A percentile compares a stretch with the other conserved stretches of the same genome.
phyloP scores from a whole-genome alignment of 1,284 basidiomycete species.

The Blastosporella zonata region DNA sequence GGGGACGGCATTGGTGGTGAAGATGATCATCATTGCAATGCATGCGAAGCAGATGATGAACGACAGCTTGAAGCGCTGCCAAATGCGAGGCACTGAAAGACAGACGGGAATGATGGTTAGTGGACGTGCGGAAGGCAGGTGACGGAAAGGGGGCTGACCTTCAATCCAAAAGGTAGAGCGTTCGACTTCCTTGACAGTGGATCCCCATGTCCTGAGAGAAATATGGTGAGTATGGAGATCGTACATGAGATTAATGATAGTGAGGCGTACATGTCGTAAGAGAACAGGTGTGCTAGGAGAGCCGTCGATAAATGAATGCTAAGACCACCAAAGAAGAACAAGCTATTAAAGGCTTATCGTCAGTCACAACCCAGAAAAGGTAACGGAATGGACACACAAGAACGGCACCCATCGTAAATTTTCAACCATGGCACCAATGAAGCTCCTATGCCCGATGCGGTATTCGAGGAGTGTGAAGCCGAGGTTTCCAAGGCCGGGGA shows the following conservation, averaged over 20 bases:
- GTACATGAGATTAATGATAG: neutral
- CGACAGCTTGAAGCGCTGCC: slow-evolving; percentile 69
- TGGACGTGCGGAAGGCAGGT: neutral
- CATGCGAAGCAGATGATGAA: slow-evolving; percentile 55
- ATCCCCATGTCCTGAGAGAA: slow-evolving; percentile 63
- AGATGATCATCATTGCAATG: slow-evolving; percentile 54
- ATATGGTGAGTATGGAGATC: slow-evolving; percentile 27
- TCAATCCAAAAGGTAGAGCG: slow-evolving; percentile 86
- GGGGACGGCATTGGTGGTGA: slow-evolving; percentile 52
- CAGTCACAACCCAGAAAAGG: neutral
- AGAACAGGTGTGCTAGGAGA: slow-evolving; percentile 75
- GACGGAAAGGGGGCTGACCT: slow-evolving; percentile 28
- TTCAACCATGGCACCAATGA: slow-evolving; percentile 55
- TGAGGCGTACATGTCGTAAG: slow-evolving; percentile 44
- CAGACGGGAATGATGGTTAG: slow-evolving; percentile 9
- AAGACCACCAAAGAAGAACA: slow-evolving; percentile 84
- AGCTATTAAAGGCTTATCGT: slow-evolving; percentile 39
- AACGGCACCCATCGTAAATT: slow-evolving; percentile 78
- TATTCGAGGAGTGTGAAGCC: slow-evolving; percentile 75
- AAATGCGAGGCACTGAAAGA: slow-evolving; percentile 62
- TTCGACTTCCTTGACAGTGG: slow-evolving; percentile 80
- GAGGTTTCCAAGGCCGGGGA: slow-evolving; percentile 73
- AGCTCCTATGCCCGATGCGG: slow-evolving; percentile 61
- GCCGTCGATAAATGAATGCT: slow-evolving; percentile 75
- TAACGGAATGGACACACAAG: slow-evolving; percentile 50